Base-by-base conservation (phyloP, 2,329 filamentous ascomycete genomes). In the Fusarium cicatricum region DNA sequence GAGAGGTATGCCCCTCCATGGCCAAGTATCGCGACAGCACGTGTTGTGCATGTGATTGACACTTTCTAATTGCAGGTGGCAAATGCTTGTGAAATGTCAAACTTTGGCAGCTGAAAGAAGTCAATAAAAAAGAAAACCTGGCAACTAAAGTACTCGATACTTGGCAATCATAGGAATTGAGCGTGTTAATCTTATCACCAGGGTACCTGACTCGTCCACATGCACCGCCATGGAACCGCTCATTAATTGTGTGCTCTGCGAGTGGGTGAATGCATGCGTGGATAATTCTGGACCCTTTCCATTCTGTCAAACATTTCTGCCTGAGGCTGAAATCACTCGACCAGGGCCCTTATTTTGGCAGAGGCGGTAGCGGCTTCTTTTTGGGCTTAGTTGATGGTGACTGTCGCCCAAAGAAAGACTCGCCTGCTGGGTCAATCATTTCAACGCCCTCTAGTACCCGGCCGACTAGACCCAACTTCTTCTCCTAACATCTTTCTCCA, bases 251-350 rank as follows among this genome's bases (percentile, higher is more conserved):
- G 29, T 17, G n/a, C 11, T 15, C n/a, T 17, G 34, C 34, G 34
- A 46, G 55, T 61, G 51, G 55, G 48, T 49, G 51, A 50, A 60
- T 41, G 51, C n/a, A 47, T 48, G 45, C 26, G 28, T 41, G 36
- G 36, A 48, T 48, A 36, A 48, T 40, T 41, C 45, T 48, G 46
- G 46, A 41, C 29, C 28, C 29, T 17, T 54, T 47, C 55, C 45
- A 53, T n/a, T 29, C 40, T 32, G 32, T 17, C 41, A 32, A 47
- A 7, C 26, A 32, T 55, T 55, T 49, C 14, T 69, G 67, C 67
- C 67, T 69, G 61, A 69, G 67, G 67, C 59, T 55, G 54, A 62
- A 66, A 69, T 60, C 50, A 60, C 40, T 15, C 49, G 36, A 55
- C 44, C 19, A 40, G 48, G 49, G 51, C 50, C 51, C 47, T 55